Evolutionary conservation across 2,329 filamentous ascomycete genomes (phyloP), one percentile per base, ranked within the genome.

Genomic region (Fusarium sp.): DNA sequence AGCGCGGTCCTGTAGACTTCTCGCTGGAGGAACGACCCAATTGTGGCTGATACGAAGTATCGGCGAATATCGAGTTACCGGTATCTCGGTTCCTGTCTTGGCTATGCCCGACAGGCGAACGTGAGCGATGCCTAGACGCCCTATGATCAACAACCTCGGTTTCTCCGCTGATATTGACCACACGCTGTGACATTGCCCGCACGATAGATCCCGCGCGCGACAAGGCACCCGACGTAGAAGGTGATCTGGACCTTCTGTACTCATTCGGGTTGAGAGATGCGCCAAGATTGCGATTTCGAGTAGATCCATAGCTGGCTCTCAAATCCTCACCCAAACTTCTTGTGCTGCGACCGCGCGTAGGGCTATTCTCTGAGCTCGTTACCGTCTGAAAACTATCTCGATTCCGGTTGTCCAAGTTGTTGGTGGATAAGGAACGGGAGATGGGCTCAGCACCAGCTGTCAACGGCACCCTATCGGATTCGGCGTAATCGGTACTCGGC

Each of bases 81-180:
- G 73, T 71, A 24, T 75, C 76, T 16, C 68, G 65, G 22, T 72
- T 71, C 62, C 68, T 70, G 54, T 76, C 72, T 49, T 69, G 80
- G 18, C 77, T 74, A 10, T 81, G 86, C 71, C 70, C 81, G 62
- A 86, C 84, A 29, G 87, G 83, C 73, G 82, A 90, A 72, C 78
- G 88, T 79, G 82, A 91, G 78, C 83, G 90, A 83, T 84, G 82
- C 49, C 88, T 85, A 44, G 88, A 86, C 25, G 90, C 85, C 54
- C 88, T 90, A 67, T 92, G 90, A 78, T 97, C 94, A 18, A 94
- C 85, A 22, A 93, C 83, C 74, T 98, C 93, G 7, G 91, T 91
- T 76, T 98, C 96, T 77, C 97, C 97, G 81, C 94, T 97, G 74
- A 99, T 88, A 77, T 98, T 98, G 76, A 99, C 96, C 59, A 99